These are phyloP conservation scores for Podila epigama DNA, from an alignment of 192 early-diverging fungal genomes.

Conservation along the genomic window DNA sequence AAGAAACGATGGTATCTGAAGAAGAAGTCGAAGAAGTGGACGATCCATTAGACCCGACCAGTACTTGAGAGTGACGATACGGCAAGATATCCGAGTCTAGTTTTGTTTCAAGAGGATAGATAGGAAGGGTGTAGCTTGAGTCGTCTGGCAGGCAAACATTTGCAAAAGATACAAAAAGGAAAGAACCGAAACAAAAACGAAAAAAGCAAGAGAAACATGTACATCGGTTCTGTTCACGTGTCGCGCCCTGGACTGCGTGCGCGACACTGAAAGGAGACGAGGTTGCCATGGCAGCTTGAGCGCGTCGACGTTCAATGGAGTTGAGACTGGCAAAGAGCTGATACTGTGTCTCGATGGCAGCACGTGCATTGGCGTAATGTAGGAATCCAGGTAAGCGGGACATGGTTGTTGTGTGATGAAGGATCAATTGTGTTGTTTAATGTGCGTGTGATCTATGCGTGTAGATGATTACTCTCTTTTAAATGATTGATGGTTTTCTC, in stretches of 20 bases:
- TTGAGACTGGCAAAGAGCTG: conserved; percentile 17
- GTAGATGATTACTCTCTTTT: neutral
- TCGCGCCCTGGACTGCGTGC: neutral
- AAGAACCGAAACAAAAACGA: no score
- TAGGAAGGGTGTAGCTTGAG: no score
- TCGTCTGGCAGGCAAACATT: no score
- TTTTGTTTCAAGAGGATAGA: no score
- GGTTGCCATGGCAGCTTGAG: neutral
- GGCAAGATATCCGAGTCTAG: conserved; percentile 30
- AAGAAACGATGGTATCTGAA: neutral
- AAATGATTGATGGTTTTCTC: neutral
- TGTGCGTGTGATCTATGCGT: neutral
- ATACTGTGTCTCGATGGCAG: neutral
- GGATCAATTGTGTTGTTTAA: no score
- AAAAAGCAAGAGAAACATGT: conserved; percentile 4
- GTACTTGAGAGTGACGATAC: conserved; percentile 21
- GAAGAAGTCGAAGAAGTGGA: no score
- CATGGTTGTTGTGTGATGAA: neutral
- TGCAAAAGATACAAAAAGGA: no score
- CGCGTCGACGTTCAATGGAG: conserved; percentile 14
- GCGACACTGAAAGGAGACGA: conserved; percentile 20
- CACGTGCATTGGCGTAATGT: neutral
- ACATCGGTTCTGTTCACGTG: conserved; percentile 48
- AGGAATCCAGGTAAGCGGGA: conserved; percentile 29
- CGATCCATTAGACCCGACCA: neutral